Percentiles rank a stretch among this genome's conserved stretches.
Evolutionary conservation across 2,329 filamentous ascomycete species (phyloP).

Genomic region (Fusarium pilosicola): DNA sequence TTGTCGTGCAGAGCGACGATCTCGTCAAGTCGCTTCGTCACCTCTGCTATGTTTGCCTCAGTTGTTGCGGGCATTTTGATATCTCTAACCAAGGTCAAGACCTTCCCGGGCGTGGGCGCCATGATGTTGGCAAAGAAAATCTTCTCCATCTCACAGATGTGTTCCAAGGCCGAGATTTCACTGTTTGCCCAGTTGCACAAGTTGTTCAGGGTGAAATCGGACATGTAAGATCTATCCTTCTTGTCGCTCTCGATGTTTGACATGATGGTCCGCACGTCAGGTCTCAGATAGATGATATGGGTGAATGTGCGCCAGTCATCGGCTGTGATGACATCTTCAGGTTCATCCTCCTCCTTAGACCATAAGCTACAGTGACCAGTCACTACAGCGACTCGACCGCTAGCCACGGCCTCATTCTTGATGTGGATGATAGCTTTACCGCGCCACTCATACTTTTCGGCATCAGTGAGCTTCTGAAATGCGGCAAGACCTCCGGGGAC

Average conservation of each 20-base stretch:
- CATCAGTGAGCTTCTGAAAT: conserved; percentile 55
- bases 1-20: conserved; percentile 44
- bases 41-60: conserved; percentile 49
- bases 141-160: too few relatives aligned
- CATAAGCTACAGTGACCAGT: conserved; percentile 68
- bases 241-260: conserved; percentile 39
- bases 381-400: conserved; percentile 56
- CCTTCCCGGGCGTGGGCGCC: neutral
- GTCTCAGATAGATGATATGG: conserved; percentile 63
- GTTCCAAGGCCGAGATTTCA: too few relatives aligned
- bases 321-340: accelerated
- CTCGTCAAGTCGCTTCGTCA: conserved; percentile 47
- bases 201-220: accelerated
- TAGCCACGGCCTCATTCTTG: conserved; percentile 47
- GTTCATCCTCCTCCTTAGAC: conserved; percentile 40
- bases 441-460: conserved; percentile 53
- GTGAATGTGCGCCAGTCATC: conserved; percentile 58
- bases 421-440: conserved; percentile 58
- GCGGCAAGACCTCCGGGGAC: conserved; percentile 56
- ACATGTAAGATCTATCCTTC: conserved; percentile 24
- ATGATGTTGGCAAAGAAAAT: neutral
- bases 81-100: accelerated
- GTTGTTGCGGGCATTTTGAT: conserved; percentile 34
- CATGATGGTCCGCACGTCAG: neutral
- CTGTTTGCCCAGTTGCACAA: neutral